phyloP scores from a whole-genome alignment of 495 filamentous ascomycete genomes.

The Hapsidospora chrysogenum region DNA sequence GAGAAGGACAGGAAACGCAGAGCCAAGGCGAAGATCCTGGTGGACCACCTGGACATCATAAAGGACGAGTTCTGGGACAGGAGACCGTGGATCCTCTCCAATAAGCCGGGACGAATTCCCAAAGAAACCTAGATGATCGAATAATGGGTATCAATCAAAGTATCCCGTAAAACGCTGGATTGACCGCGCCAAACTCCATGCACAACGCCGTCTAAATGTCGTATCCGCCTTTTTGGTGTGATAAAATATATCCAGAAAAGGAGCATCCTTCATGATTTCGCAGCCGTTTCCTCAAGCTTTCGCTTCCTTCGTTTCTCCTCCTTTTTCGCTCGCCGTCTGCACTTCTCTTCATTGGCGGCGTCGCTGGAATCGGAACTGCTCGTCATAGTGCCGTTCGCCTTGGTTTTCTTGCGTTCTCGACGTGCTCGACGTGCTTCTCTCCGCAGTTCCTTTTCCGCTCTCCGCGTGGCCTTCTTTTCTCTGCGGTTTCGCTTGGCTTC shows the following conservation, averaged over 20 bases:
- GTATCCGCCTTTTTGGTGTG: not conserved
- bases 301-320: constrained; percentile 19
- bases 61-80: constrained; percentile 83
- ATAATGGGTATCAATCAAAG: not conserved
- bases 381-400: too few relatives aligned
- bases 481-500: constrained; percentile 15
- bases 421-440: constrained; percentile 10
- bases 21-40: constrained; percentile 56
- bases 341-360: constrained; percentile 19
- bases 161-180: constrained; percentile 1
- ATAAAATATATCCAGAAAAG: too few relatives aligned
- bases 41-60: constrained; percentile 85
- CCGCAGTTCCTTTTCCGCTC: constrained; percentile 10
- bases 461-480: constrained; percentile 8
- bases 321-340: constrained; percentile 22
- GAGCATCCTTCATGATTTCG: too few relatives aligned
- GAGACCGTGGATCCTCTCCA: constrained; percentile 71
- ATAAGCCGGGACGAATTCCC: constrained; percentile 48
- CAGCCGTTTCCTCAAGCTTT: constrained; percentile 3
- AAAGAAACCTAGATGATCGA: constrained; percentile 34
- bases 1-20: constrained; percentile 65
- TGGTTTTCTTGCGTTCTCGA: too few relatives aligned
- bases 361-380: constrained; percentile 1
- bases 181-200: constrained; percentile 1
- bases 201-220: not conserved